Base-by-base conservation (phyloP, 1,284 basidiomycete species). In the Microbotryum intermedium region DNA sequence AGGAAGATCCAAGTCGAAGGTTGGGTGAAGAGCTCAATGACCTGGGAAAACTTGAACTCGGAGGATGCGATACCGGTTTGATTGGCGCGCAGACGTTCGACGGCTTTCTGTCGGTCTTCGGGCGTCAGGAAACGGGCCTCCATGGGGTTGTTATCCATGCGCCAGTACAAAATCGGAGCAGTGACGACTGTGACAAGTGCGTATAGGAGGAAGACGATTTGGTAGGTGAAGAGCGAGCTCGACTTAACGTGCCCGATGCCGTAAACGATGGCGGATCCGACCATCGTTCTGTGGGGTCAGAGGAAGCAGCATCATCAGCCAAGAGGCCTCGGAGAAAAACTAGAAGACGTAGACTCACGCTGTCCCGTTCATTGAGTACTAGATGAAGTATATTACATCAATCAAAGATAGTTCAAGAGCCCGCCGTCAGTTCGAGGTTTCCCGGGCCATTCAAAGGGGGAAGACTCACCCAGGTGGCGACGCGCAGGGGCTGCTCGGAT, bases 11-110 rank as follows among this genome's bases (percentile, higher is more conserved):
- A 75, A 0, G 74, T 70, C 61, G 76, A 75, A 54, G 71, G 67
- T 57, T 76, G 74, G 58, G 70, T 68, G 48, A 74, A 68, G 20
- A 74, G 63, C 58, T 78, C 77, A 8, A 49, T 45, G n/a, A 74
- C 66, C 43, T 78, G 77, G 13, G 51, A 16, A 71, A 70, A 71
- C 59, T 76, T 76, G 71, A 75, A 76, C 51, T 74, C 71, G 55
- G 59, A 70, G 1, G 64, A 61, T 6, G 70, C 73, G 10, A 72
- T 72, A 49, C 76, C 76, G 10, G 74, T 74, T 54, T 77, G 70
- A 65, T 78, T 78, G 50, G 74, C 73, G 26, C 73, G 66, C 6
- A 78, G 72, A 51, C 77, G 71, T 66, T 78, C 76, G 49, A 76
- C 70, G 8, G 73, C 76, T 68, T 73, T 73, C 18, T 63, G 57